phyloP scores from a whole-genome alignment of 2,329 filamentous ascomycete genomes.

The Botryotinia calthae region DNA sequence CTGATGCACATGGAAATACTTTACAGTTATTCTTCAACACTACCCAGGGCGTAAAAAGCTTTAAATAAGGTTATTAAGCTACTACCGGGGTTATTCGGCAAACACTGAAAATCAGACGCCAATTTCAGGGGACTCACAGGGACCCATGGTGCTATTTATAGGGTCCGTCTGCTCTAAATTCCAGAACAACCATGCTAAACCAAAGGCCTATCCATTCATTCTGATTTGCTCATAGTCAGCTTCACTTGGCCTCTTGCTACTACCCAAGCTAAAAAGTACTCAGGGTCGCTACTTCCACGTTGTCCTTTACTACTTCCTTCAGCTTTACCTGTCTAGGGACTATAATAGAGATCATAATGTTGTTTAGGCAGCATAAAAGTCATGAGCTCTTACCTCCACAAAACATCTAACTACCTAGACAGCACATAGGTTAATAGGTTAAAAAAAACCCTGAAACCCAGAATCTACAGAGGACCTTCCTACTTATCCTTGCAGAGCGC shows the following conservation, averaged over 20 bases:
- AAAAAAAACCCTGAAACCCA: background rate
- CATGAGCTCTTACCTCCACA: background rate
- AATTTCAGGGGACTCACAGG: background rate
- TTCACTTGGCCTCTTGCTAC: background rate
- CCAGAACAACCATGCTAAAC: background rate
- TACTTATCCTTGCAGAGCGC: conserved; percentile 3
- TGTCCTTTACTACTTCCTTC: background rate
- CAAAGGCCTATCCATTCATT: background rate
- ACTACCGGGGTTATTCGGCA: background rate
- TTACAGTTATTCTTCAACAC: background rate
- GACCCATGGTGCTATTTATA: background rate
- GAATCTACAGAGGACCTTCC: background rate
- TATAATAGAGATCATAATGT: background rate
- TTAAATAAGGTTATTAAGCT: background rate
- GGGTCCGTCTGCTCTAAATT: background rate
- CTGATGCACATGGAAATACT: background rate
- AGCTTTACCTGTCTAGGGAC: background rate
- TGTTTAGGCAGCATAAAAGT: background rate
- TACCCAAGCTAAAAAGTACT: background rate
- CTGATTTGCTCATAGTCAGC: background rate
- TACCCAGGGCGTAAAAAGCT: background rate
- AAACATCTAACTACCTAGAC: background rate
- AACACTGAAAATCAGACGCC: background rate
- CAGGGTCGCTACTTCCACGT: background rate
- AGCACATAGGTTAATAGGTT: background rate